Percentiles rank a stretch among this genome's conserved stretches.
Evolutionary conservation across 2,329 filamentous ascomycete genomes (phyloP).

Genomic region (Xylaria sp.): DNA sequence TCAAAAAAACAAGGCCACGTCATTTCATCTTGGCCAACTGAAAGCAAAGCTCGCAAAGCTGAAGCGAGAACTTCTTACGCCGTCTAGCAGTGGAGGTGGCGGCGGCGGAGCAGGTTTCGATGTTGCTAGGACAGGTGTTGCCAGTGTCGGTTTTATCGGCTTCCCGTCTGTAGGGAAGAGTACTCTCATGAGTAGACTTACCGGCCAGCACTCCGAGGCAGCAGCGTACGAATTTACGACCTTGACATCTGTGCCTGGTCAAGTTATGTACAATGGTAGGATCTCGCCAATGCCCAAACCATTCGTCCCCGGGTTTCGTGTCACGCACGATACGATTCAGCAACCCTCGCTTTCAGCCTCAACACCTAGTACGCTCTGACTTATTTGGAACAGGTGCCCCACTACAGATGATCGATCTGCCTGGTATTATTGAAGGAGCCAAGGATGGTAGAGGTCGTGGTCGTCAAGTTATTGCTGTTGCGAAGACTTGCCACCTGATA

Average conservation of each 20-base stretch:
- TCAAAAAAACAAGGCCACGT: conserved; percentile 97
- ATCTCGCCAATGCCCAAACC: conserved; percentile 22
- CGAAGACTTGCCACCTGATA: conserved; percentile 98
- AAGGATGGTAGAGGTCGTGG: conserved; percentile 98
- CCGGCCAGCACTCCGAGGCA: conserved; percentile 95
- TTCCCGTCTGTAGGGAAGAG: conserved; percentile 99
- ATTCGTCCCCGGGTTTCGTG: background rate
- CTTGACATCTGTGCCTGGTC: conserved; percentile 94
- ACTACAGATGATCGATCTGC: conserved; percentile 97
- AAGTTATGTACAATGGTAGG: conserved; percentile 89
- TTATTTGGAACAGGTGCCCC: conserved; percentile 72
- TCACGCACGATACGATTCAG: background rate
- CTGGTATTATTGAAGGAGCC: conserved; percentile 98
- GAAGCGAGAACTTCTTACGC: conserved; percentile 94
- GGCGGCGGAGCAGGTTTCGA: conserved; percentile 92
- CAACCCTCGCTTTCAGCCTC: background rate
- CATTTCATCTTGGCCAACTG: conserved; percentile 92
- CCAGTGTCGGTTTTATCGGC: conserved; percentile 96
- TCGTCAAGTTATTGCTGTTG: conserved; percentile 97
- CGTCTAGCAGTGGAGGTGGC: conserved; percentile 80
- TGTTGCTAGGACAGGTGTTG: conserved; percentile 96
- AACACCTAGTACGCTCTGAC: conserved; percentile 24
- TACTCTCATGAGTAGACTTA: conserved; percentile 94
- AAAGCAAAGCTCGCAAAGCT: conserved; percentile 99
- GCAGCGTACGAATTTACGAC: conserved; percentile 99